Evolutionary conservation across 2,329 filamentous ascomycete species (phyloP).

Genomic region (Penicillium crustosum): DNA sequence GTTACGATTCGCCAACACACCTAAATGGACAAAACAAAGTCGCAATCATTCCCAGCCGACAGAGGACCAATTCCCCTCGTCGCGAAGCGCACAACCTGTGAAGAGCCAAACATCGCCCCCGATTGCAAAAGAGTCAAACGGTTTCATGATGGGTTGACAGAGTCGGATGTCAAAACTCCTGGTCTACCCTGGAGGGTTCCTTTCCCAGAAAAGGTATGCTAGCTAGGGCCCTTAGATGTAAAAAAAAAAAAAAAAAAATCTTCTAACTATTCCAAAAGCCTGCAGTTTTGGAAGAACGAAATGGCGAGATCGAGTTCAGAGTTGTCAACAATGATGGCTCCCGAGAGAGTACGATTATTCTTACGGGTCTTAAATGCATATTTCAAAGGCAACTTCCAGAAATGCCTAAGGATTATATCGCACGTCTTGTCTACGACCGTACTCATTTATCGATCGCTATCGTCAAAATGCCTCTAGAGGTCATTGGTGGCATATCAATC

Average conservation of each 20-base stretch:
- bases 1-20: too few relatives aligned
- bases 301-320: conserved; percentile 91
- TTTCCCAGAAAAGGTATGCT: conserved; percentile 78
- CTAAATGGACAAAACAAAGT: not conserved
- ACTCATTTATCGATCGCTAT: conserved; percentile 96
- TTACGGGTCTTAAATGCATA: conserved; percentile 94
- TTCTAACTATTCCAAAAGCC: conserved; percentile 53
- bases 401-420: conserved; percentile 99
- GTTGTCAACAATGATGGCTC: conserved; percentile 96
- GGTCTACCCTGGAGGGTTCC: conserved; percentile 66
- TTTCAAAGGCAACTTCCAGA: conserved; percentile 98
- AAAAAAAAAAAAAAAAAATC: conserved; percentile 20
- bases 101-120: not conserved
- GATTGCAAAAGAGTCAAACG: not conserved
- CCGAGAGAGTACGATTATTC: conserved; percentile 83
- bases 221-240: not conserved
- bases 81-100: not conserved
- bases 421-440: conserved; percentile 91
- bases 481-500: conserved; percentile 90
- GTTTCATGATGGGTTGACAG: not conserved
- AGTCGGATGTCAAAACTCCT: not conserved
- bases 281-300: conserved; percentile 88
- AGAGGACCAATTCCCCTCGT: not conserved
- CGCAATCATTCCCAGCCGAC: not conserved
- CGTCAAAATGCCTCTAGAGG: conserved; percentile 91